These are phyloP conservation scores for Westerdykella aurantiaca DNA, from an alignment of 2,329 filamentous ascomycete species.

Conservation along the genomic window DNA sequence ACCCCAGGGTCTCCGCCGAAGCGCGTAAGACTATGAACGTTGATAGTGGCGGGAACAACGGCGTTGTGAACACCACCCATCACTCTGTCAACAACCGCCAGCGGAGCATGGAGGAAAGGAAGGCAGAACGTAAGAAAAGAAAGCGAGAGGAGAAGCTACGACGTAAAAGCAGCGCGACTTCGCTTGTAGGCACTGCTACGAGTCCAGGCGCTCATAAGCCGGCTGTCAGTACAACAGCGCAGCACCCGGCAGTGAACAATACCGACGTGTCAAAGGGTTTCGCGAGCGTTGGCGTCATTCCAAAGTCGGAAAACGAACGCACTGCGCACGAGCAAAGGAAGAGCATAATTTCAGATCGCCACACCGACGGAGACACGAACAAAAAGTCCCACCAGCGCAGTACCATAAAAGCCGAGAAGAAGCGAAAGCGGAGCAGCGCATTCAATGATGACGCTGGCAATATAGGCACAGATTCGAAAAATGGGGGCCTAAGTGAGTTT, in stretches of 20 bases:
- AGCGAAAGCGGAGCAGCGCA: conserved; percentile 7
- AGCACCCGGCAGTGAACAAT: not conserved
- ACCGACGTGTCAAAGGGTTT: not conserved
- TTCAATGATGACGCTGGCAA: not conserved
- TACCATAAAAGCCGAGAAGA: conserved; percentile 2
- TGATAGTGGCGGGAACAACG: no score
- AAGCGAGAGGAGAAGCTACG: not conserved
- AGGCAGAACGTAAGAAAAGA: not conserved
- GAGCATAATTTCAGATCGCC: not conserved
- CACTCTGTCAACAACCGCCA: no score
- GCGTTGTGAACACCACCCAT: no score
- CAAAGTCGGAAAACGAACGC: not conserved
- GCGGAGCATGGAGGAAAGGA: not conserved
- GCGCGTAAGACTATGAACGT: no score
- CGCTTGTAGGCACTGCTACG: not conserved
- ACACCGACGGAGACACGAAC: not conserved
- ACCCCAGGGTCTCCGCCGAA: no score
- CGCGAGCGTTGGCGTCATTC: not conserved
- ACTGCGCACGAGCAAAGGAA: not conserved
- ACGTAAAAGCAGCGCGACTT: no score
- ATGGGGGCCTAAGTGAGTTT: not conserved
- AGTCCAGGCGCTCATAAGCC: not conserved
- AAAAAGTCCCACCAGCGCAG: conserved; percentile 1
- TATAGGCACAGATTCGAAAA: not conserved
- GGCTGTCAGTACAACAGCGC: not conserved